Evolutionary conservation across 2,329 filamentous ascomycete species (phyloP), one percentile per base, ranked within the genome.

Genomic region (Dactylellina cionopaga): DNA sequence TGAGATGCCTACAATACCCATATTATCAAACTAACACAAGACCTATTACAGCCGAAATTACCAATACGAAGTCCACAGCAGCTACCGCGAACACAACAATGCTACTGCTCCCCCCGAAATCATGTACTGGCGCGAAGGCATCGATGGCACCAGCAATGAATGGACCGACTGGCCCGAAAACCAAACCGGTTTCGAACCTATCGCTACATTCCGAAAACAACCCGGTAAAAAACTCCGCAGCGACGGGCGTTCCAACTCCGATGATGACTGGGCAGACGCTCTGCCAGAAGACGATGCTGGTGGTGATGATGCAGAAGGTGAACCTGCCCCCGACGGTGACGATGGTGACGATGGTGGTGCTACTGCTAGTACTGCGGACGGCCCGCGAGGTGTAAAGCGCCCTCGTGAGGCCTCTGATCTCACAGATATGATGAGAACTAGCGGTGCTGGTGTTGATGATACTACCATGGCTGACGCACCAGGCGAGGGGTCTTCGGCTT

Each of bases 121-220:
- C 24, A 72, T 72, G 68, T 72, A 72, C 39, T 58, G 54, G 52
- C 59, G 54, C 3, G 68, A 65, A n/a, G 59, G 52, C 1, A 46
- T 41, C 22, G 59, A 72, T 22, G 46, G 47, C 35, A 47, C 44
- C 7, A 59, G 59, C 37, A 29, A 54, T 13, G 68, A 72, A 44
- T 72, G 68, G 68, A 65, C 59, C 1, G 68, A 72, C 13, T 72
- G 68, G 68, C 43, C 44, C 1, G 68, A 72, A 35, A 52, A 27
- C 2, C 9, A 56, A 15, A 51, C 51, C 6, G 68, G 68, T 1
- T 72, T 59, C 33, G 59, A 65, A 29, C 59, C 59, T 1, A 46
- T 65, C n/a, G 52, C 68, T 35, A 72, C 68, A 22, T 72, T 72
- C 39, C 68, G 68, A n/a, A 15, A 10, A 7, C 51, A 37, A 22